Base-by-base conservation (phyloP, 2,329 filamentous ascomycete species). In the Aureobasidium leucospermi region DNA sequence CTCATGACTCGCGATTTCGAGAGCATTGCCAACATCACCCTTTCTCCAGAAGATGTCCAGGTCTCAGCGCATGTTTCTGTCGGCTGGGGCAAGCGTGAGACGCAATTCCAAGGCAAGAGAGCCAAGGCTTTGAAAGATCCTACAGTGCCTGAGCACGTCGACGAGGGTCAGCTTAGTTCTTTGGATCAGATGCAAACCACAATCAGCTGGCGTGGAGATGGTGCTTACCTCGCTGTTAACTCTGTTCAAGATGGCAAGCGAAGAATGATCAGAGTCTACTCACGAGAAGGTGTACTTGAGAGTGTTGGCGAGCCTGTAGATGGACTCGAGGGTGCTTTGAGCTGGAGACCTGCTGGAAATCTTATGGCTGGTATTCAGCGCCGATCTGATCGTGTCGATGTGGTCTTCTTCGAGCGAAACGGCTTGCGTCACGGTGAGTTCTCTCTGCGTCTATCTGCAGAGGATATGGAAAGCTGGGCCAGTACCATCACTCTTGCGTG, bases 341-440 rank as follows among this genome's bases (percentile, higher is more conserved):
- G 90, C 74, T 99, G 94, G 94, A 82, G 92, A 63, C 94, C 94
- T 1, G 84, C 85, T 13, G 94, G 94, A 0, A 96, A 96, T 69
- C 77, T 97, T 28, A 87, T 99, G 67, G 91, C 92, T n/a, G 84
- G 88, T 39, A 83, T 96, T 46, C 90, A 95, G 71, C 81, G 89
- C 15, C 73, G 84, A n/a, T 71, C 80, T 1, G 82, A 87, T 49
- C 79, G 80, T n/a, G 76, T 89, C 19, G 87, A 96, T 65, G 85
- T 97, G 46, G 85, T 96, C 3, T 99, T 99, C 74, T 99, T 99
- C 66, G 94, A 99, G 75, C 83, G 92, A 56, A 99, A 99, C 67
- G 94, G 94, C n/a, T 80, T 99, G 61, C 84, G 93, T n/a, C 94
- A 99, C 73, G 94, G 94, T 4, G 84, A 96, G 65, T 99, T 97